These are phyloP conservation scores for Sedum album DNA, from an alignment of 164 flowering plant genomes.

Conservation along the genomic window DNA sequence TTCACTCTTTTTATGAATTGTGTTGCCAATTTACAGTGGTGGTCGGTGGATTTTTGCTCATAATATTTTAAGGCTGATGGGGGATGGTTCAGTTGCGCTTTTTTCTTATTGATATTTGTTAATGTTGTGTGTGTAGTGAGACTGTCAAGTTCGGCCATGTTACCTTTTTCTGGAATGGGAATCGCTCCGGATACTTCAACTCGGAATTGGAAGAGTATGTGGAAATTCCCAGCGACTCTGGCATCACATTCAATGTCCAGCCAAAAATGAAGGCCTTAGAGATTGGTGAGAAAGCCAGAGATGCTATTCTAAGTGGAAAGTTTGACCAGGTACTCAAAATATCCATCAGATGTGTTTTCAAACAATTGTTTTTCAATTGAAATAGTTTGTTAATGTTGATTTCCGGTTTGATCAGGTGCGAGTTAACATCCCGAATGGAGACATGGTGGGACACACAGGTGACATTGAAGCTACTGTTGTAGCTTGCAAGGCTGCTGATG, in stretches of 20 bases:
- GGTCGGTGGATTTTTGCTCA: too few species aligned
- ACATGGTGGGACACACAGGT: slow-evolving; percentile 94
- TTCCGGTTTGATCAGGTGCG: slow-evolving; percentile 43
- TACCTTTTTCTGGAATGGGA: slow-evolving; percentile 98
- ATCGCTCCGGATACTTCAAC: slow-evolving; percentile 85
- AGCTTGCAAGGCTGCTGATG: slow-evolving; percentile 94
- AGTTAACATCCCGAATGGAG: slow-evolving; percentile 60
- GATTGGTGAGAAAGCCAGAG: slow-evolving; percentile 86
- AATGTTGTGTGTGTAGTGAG: slow-evolving; percentile 41
- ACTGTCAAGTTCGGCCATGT: slow-evolving; percentile 98
- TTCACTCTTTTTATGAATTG: neutral
- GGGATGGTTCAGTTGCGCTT: neutral
- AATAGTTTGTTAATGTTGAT: neutral
- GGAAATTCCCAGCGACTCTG: slow-evolving; percentile 88
- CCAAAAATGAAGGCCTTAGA: slow-evolving; percentile 96
- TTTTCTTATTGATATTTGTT: neutral
- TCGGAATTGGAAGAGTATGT: slow-evolving; percentile 80
- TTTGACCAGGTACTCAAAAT: slow-evolving; percentile 59
- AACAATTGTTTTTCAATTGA: neutral
- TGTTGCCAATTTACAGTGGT: neutral
- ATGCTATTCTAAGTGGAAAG: slow-evolving; percentile 77
- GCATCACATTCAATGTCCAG: slow-evolving; percentile 82
- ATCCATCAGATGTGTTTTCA: neutral
- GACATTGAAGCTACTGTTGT: slow-evolving; percentile 86
- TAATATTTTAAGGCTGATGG: neutral